These are phyloP conservation scores for Volvox reticuliferus DNA, from an alignment of 139 green algal genomes.

Conservation along the genomic window DNA sequence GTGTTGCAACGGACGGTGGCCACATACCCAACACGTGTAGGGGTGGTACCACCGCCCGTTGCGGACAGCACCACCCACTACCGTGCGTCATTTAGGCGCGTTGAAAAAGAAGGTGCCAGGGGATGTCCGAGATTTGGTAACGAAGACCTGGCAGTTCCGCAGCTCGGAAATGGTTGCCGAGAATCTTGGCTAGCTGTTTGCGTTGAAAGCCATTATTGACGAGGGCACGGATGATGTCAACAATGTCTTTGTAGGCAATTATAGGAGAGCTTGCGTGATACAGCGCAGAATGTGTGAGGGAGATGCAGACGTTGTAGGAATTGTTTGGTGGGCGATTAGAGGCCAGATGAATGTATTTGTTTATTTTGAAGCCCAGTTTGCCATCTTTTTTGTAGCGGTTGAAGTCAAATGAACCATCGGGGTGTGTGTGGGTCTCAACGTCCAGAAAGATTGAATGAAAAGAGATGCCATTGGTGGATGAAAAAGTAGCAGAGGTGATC, in stretches of 20 bases:
- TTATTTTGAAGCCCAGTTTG: not conserved
- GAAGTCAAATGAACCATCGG: not conserved
- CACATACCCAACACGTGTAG: no score
- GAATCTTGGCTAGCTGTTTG: no score
- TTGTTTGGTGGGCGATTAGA: not conserved
- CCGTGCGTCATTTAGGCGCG: no score
- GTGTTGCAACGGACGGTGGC: no score
- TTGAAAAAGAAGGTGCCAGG: no score
- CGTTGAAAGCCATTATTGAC: not conserved
- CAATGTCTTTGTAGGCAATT: not conserved
- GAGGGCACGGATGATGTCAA: not conserved
- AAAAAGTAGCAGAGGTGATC: not conserved
- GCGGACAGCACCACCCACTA: no score
- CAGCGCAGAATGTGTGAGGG: not conserved
- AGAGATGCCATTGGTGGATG: not conserved
- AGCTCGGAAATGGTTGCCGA: no score
- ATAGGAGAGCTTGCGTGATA: not conserved
- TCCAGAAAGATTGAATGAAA: not conserved
- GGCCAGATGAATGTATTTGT: not conserved
- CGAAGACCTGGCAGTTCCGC: no score
- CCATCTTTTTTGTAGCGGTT: not conserved
- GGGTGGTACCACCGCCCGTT: no score
- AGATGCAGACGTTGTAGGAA: not conserved
- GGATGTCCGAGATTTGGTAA: no score
- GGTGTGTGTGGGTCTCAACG: not conserved